Evolutionary conservation across 495 filamentous ascomycete genomes (phyloP), one percentile per base, ranked within the genome.

Genomic region (Parathielavia appendiculata): DNA sequence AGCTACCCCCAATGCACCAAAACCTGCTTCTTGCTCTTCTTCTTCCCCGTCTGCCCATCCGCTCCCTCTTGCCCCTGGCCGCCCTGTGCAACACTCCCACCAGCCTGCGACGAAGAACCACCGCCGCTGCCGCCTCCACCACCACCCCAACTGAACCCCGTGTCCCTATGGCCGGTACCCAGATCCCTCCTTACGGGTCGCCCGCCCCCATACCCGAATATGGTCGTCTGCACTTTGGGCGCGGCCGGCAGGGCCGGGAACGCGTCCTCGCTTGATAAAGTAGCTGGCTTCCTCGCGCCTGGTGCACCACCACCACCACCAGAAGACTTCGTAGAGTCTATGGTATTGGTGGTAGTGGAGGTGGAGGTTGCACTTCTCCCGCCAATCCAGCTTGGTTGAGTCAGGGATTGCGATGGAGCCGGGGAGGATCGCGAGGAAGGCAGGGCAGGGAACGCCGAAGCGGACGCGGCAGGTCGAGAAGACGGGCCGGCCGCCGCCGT

Each of bases 191-290:
- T 80, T 34, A 93, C 85, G 20, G 81, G 85, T 0, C 86, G 2
- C 30, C 46, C 2, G 0, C 80, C 79, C 0, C 86, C 87, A 61
- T 91, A 88, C 1, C 90, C 91, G 23, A 89, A 89, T 61, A 93
- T 87, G 8, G 89, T 82, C 7, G 85, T 88, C 56, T 84, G 85
- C 1, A 90, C 90, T 64, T 90, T 95, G 0, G 84, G 76, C 10
- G 88, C 91, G 0, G 83, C 75, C 0, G 91, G 91, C 6, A 97
- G 79, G 5, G 90, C 85, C 2, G 91, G 91, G 68, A 96, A 97
- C 0, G 86, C 84, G 46, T 89, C 86, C 63, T 71, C 69, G 53
- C 66, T 51, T 0, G 44, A 17, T 53, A 44, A 45, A 58, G 22
- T 47, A 51, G 19, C 38, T 22, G 5, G 44, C 26, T 50, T 55